A percentile compares a stretch with the other conserved stretches of the same genome.
Evolutionary conservation across 768 basidiomycete species (phyloP).

Genomic region (Tricholoma flavovirens): DNA sequence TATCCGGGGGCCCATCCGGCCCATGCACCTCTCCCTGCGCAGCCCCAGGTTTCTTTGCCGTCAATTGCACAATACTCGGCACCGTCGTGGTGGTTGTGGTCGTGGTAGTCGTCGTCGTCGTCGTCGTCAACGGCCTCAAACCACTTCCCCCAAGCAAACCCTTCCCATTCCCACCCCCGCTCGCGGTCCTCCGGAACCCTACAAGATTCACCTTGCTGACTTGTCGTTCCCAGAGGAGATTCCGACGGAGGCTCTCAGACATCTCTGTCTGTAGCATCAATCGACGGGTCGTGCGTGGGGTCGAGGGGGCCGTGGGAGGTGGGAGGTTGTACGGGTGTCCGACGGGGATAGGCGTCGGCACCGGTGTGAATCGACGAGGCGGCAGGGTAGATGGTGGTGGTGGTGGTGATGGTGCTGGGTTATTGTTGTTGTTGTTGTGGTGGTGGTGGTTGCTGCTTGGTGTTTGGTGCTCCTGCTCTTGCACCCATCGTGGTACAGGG

Average conservation of each 20-base stretch:
- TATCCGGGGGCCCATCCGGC: neutral
- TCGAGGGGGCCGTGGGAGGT: conserved; percentile 57
- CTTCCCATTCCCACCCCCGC: conserved; percentile 11
- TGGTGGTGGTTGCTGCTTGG: no score
- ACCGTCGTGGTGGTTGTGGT: no score
- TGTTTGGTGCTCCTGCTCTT: conserved; percentile 1
- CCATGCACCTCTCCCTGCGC: conserved; percentile 14
- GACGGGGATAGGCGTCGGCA: conserved; percentile 51
- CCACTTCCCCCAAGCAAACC: conserved; percentile 13
- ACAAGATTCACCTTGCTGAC: conserved; percentile 49
- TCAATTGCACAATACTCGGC: conserved; percentile 38
- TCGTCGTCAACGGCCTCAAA: conserved; percentile 19
- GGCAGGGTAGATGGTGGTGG: no score
- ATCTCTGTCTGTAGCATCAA: conserved; percentile 83
- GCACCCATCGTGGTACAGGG: conserved; percentile 20
- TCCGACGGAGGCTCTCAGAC: conserved; percentile 75
- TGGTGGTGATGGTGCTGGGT: no score
- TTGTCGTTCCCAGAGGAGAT: conserved; percentile 77
- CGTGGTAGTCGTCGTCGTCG: no score
- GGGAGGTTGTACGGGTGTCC: conserved; percentile 73
- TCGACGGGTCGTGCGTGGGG: conserved; percentile 80
- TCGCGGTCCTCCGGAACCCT: conserved; percentile 25
- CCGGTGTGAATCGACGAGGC: conserved; percentile 9
- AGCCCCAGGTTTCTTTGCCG: conserved; percentile 26
- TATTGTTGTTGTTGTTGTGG: no score